phyloP scores from a whole-genome alignment of 108 stramenopile genomes.

The Nitzschia inconspicua region DNA sequence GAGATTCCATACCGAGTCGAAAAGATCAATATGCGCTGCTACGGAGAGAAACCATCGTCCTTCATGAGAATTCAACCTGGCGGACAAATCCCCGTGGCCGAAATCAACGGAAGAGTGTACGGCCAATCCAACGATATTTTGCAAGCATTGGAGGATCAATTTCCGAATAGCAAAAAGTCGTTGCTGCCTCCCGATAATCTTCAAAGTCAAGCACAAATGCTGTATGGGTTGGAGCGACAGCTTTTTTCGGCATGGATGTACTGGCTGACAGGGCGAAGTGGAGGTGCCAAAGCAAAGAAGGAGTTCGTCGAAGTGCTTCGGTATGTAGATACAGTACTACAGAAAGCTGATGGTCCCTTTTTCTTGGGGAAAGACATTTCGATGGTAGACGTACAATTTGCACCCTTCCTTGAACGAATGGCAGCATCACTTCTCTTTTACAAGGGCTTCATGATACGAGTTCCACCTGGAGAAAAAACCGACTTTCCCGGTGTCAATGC shows the following conservation, averaged over 20 bases:
- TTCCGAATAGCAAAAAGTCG: conserved; percentile 45
- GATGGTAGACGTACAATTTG: conserved; percentile 83
- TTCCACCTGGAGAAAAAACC: conserved; percentile 43
- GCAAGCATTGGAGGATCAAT: conserved; percentile 59
- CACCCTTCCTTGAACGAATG: conserved; percentile 88
- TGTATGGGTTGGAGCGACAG: conserved; percentile 78
- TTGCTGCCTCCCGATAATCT: conserved; percentile 16
- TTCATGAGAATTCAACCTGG: conserved; percentile 70
- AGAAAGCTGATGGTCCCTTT: conserved; percentile 60
- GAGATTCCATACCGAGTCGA: conserved; percentile 84
- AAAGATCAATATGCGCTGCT: conserved; percentile 92
- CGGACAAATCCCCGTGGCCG: conserved; percentile 80
- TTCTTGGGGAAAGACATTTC: conserved; percentile 73
- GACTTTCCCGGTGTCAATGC: conserved; percentile 72
- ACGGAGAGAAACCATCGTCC: conserved; percentile 71
- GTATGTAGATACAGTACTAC: conserved; percentile 67
- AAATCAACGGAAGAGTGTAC: conserved; percentile 70
- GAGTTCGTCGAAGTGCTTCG: conserved; percentile 55
- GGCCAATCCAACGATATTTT: conserved; percentile 84
- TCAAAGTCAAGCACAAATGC: conserved; percentile 40
- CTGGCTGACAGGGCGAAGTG: conserved; percentile 75
- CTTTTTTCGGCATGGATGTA: conserved; percentile 87
- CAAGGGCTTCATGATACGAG: conserved; percentile 87
- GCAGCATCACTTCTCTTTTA: conserved; percentile 67
- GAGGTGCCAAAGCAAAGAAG: conserved; percentile 21